A percentile compares a stretch with the other conserved stretches of the same genome.
phyloP scores from a whole-genome alignment of 2,329 filamentous ascomycete species.

The Diplodia seriata region DNA sequence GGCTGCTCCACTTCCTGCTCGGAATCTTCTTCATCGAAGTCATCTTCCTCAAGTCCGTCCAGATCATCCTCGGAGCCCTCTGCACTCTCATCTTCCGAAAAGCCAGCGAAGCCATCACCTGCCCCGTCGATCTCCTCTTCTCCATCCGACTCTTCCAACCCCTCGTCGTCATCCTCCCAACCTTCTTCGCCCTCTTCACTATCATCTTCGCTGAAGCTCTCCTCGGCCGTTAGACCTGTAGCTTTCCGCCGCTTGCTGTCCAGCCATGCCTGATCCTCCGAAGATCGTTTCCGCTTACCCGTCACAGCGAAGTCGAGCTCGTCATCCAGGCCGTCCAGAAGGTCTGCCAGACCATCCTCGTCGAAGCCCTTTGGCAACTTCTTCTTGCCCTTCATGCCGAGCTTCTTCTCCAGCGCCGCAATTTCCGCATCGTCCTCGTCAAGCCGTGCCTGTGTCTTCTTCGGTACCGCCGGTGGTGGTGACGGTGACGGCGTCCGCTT shows the following conservation, averaged over 20 bases:
- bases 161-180: constrained; percentile 44
- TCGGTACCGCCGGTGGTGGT: constrained; percentile 40
- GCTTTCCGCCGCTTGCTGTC: constrained; percentile 64
- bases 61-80: constrained; percentile 37
- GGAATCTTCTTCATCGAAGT: constrained; percentile 43
- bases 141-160: constrained; percentile 44
- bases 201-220: constrained; percentile 39
- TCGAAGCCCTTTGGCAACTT: constrained; percentile 74
- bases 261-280: constrained; percentile 68
- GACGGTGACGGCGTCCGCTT: constrained; percentile 22
- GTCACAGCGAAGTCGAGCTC: constrained; percentile 49
- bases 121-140: constrained; percentile 38
- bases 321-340: constrained; percentile 73
- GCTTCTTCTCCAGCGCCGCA: constrained; percentile 80
- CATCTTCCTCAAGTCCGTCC: constrained; percentile 38
- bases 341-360: constrained; percentile 81
- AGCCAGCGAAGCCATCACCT: constrained; percentile 40
- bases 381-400: constrained; percentile 82
- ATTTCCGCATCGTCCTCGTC: constrained; percentile 89
- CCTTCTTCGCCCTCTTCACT: constrained; percentile 38
- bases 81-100: constrained; percentile 36
- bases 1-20: constrained; percentile 45
- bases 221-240: constrained; percentile 41
- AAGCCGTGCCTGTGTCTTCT: constrained; percentile 64
- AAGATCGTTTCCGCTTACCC: constrained; percentile 60